Evolutionary conservation across 805 yeast species (phyloP).

Genomic region (Saccharomycopsis babjevae): DNA sequence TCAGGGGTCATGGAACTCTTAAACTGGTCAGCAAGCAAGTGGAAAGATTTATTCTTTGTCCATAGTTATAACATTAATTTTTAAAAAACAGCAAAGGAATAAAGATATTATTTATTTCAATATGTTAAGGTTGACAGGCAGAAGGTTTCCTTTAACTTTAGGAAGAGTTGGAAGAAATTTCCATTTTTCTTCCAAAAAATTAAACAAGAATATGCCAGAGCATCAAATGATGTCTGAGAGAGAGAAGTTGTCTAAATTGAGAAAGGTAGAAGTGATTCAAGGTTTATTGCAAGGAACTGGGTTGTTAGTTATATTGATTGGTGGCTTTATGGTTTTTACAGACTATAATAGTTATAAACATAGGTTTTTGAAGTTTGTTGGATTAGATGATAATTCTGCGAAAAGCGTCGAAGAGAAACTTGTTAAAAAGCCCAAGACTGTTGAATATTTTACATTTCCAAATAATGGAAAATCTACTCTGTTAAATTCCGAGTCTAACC

Average conservation of each 20-base stretch:
- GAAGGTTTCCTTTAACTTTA: not conserved
- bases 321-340: conserved; percentile 20
- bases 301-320: conserved; percentile 11
- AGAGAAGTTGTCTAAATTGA: conserved; percentile 7
- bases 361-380: conserved; percentile 26
- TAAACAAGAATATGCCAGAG: not conserved
- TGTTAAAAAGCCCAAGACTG: conserved; percentile 18
- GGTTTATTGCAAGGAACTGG: conserved; percentile 15
- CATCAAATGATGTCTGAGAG: not conserved
- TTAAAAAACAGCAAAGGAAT: not conserved
- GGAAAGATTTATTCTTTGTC: too few relatives aligned
- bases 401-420: conserved; percentile 18
- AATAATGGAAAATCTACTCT: conserved; percentile 21
- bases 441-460: conserved; percentile 22
- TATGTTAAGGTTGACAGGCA: not conserved
- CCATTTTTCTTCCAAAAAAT: not conserved
- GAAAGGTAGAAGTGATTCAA: conserved; percentile 13
- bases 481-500: conserved; percentile 28
- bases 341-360: conserved; percentile 34
- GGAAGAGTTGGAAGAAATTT: not conserved
- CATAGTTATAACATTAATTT: too few relatives aligned
- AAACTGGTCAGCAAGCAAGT: too few relatives aligned
- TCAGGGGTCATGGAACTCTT: too few relatives aligned
- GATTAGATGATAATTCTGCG: conserved; percentile 9
- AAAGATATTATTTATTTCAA: not conserved